phyloP scores from a whole-genome alignment of 495 filamentous ascomycete genomes.

The Clohesyomyces aquaticus region DNA sequence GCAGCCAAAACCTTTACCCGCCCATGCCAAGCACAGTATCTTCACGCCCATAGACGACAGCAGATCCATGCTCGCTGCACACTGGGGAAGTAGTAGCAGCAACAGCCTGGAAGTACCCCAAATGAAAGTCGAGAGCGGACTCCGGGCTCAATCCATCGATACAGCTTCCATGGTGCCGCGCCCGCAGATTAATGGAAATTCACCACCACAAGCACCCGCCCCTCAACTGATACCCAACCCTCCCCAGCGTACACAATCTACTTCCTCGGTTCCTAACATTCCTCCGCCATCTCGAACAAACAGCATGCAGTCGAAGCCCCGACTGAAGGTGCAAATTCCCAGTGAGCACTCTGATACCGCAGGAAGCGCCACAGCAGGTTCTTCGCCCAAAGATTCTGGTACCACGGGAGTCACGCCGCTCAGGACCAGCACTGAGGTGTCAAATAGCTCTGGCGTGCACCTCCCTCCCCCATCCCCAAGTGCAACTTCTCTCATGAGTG shows the following conservation, averaged over 20 bases:
- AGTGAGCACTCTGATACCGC: conserved; percentile 83
- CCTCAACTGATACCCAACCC: conserved; percentile 27
- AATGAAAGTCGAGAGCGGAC: conserved; percentile 50
- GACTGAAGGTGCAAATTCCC: conserved; percentile 91
- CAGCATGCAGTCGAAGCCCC: conserved; percentile 69
- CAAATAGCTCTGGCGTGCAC: conserved; percentile 67
- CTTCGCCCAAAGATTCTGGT: conserved; percentile 70
- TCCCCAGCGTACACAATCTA: conserved; percentile 42
- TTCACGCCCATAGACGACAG: conserved; percentile 97
- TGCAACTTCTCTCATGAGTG: conserved; percentile 80
- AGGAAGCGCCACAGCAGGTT: conserved; percentile 76
- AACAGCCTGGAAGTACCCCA: conserved; percentile 46
- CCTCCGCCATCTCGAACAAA: conserved; percentile 73
- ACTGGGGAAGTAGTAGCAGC: conserved; percentile 67
- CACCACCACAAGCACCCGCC: conserved; percentile 34
- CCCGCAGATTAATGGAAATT: conserved; percentile 34
- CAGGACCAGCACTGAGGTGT: conserved; percentile 59
- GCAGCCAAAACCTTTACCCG: conserved; percentile 69
- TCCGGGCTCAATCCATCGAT: conserved; percentile 68
- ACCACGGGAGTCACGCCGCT: conserved; percentile 58
- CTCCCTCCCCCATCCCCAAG: conserved; percentile 93
- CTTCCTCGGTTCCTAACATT: conserved; percentile 40
- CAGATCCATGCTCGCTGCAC: conserved; percentile 82
- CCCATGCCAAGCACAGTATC: conserved; percentile 78
- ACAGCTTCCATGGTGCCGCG: conserved; percentile 59